Percentiles rank a stretch among this genome's conserved stretches.
Conservation (phyloP, 2,329 filamentous ascomycete species). For the Didymella keratinophila region DNA sequence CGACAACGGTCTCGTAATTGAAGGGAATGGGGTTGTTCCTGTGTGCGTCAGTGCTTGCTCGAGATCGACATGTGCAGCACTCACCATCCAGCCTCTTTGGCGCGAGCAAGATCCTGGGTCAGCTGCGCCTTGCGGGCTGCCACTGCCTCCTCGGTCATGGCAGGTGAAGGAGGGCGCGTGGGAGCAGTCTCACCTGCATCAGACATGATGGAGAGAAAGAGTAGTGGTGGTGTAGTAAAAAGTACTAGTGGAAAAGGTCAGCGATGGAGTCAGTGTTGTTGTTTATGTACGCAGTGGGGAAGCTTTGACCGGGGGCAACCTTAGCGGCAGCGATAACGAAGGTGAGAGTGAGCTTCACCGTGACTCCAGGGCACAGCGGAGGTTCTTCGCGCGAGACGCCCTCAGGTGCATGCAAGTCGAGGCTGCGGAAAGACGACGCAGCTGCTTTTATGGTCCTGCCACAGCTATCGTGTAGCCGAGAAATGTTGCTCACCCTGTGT, state of each 20-base stretch:
- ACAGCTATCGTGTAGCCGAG: not conserved
- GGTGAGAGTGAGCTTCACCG: constrained; percentile 4
- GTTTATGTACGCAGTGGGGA: constrained; percentile 6
- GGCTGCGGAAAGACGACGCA: not conserved
- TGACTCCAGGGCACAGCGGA: too few relatives aligned
- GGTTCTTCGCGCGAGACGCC: not conserved
- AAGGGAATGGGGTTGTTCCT: constrained; percentile 53
- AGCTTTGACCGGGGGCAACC: constrained; percentile 7
- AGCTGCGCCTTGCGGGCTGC: constrained; percentile 36
- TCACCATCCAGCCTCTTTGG: constrained; percentile 56
- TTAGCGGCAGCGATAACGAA: constrained; percentile 7
- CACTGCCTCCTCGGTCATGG: constrained; percentile 13
- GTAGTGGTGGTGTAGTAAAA: not conserved
- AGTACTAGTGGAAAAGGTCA: not conserved
- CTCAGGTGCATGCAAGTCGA: not conserved
- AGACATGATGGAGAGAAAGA: constrained; percentile 12
- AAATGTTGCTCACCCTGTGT: not conserved
- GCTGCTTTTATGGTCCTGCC: not conserved
- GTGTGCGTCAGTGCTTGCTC: constrained; percentile 1
- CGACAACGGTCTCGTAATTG: constrained; percentile 56
- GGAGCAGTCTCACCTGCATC: constrained; percentile 13
- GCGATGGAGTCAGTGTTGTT: constrained; percentile 1
- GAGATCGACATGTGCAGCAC: not conserved
- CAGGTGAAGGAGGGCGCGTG: constrained; percentile 11
- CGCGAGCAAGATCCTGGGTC: constrained; percentile 36